phyloP scores from a whole-genome alignment of 768 basidiomycete genomes.

The Xerocomellus intermedius region DNA sequence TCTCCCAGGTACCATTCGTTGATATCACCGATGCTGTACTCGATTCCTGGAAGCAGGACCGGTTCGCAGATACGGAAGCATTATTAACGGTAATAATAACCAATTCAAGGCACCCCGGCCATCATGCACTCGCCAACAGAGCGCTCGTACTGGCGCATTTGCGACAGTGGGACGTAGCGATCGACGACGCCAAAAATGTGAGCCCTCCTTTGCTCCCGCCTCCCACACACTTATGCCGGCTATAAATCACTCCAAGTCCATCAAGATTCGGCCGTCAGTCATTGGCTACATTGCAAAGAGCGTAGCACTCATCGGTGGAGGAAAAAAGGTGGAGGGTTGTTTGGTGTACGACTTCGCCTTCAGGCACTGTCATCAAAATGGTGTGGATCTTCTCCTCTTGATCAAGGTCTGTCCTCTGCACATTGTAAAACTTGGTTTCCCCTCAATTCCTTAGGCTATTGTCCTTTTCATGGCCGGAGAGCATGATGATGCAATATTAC shows the following conservation, averaged over 20 bases:
- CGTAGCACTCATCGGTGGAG: background rate
- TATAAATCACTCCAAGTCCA: background rate
- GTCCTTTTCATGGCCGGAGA: constrained; percentile 7
- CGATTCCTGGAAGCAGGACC: background rate
- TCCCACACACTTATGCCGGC: background rate
- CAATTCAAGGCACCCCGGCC: background rate
- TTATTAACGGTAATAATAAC: background rate
- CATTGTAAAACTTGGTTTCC: background rate
- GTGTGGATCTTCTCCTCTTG: background rate
- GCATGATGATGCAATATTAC: constrained; percentile 4
- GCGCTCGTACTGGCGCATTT: constrained; percentile 2
- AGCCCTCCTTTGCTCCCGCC: background rate
- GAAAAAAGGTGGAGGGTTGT: background rate
- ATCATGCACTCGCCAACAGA: background rate
- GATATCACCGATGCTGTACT: background rate
- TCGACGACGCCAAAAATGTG: background rate
- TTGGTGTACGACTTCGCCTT: background rate
- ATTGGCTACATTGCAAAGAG: background rate
- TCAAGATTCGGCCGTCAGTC: background rate
- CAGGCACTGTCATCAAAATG: background rate
- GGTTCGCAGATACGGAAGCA: background rate
- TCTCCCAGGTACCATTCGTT: background rate
- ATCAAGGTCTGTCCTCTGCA: background rate
- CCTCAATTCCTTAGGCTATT: background rate
- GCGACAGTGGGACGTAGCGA: background rate